These are phyloP conservation scores for Exophiala alcalophila DNA, from an alignment of 2,329 filamentous ascomycete species.

Conservation along the genomic window DNA sequence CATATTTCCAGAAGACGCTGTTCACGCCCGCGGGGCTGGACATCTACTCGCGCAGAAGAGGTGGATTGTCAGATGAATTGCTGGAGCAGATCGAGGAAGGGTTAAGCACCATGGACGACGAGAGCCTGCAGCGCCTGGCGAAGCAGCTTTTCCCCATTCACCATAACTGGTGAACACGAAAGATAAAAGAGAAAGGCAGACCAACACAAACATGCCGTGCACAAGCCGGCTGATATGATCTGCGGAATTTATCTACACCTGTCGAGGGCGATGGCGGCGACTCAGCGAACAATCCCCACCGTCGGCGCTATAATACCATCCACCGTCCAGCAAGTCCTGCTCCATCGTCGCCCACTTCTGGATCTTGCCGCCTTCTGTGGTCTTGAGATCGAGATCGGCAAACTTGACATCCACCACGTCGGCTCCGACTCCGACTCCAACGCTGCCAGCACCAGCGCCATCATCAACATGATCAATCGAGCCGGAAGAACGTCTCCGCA, in stretches of 20 bases:
- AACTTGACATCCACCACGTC: conserved; percentile 51
- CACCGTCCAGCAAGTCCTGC: conserved; percentile 59
- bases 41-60: conserved; percentile 64
- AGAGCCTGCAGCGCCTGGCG: conserved; percentile 54
- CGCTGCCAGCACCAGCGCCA: conserved; percentile 3
- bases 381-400: conserved; percentile 76
- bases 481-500: conserved; percentile 36
- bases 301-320: conserved; percentile 60
- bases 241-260: neutral
- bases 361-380: conserved; percentile 59
- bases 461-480: too few species aligned
- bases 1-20: conserved; percentile 77
- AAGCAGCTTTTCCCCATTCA: conserved; percentile 48
- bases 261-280: conserved; percentile 6
- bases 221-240: neutral
- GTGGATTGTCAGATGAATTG: conserved; percentile 59
- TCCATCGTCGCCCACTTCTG: conserved; percentile 68
- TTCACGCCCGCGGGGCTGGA: conserved; percentile 83
- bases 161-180: conserved; percentile 35
- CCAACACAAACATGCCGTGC: too few species aligned
- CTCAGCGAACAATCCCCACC: conserved; percentile 22
- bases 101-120: conserved; percentile 51
- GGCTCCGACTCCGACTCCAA: conserved; percentile 36
- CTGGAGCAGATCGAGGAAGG: conserved; percentile 56
- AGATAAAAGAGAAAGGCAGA: too few species aligned